Evolutionary conservation across 441 rosid species (phyloP).

Genomic region (Flueggea neowawraea): DNA sequence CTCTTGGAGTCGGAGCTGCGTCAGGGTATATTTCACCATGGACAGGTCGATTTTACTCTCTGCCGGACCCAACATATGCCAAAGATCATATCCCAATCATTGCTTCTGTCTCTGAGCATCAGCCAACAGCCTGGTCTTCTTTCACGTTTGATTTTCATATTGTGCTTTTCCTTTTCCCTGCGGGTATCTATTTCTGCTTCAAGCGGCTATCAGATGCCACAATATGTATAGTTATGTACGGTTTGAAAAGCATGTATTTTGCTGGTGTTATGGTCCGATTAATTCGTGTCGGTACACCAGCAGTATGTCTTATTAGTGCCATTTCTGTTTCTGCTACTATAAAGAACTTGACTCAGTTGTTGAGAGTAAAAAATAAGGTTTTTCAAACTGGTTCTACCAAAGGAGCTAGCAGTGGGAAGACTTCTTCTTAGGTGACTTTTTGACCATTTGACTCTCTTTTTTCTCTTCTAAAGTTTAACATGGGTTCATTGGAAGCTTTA

Average conservation of each 20-base stretch:
- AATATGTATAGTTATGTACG: conserved; percentile 98
- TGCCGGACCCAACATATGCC: conserved; percentile 96
- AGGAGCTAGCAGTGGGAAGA: conserved; percentile 64
- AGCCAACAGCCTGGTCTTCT: conserved; percentile 99
- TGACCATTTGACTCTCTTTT: background rate
- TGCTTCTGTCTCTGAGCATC: conserved; percentile 99
- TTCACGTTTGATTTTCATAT: conserved; percentile 99
- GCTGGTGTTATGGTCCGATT: conserved; percentile 99
- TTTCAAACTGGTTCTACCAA: conserved; percentile 61
- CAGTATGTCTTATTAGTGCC: conserved; percentile 92
- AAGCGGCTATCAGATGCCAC: conserved; percentile 96
- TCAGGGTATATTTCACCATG: conserved; percentile 99
- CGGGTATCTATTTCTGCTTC: conserved; percentile 99
- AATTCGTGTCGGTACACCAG: conserved; percentile 97
- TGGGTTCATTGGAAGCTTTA: too few species aligned
- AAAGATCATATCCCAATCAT: conserved; percentile 98
- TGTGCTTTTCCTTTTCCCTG: conserved; percentile 98
- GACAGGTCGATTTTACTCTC: conserved; percentile 97
- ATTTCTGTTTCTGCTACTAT: conserved; percentile 95
- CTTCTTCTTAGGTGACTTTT: conserved; percentile 78
- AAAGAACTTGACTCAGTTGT: conserved; percentile 69
- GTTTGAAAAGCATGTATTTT: conserved; percentile 98
- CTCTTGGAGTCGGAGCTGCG: conserved; percentile 86
- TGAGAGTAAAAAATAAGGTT: conserved; percentile 73
- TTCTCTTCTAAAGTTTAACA: background rate